Conservation (phyloP, 192 early-diverging fungal genomes). For the Chytriomyces sp. region DNA sequence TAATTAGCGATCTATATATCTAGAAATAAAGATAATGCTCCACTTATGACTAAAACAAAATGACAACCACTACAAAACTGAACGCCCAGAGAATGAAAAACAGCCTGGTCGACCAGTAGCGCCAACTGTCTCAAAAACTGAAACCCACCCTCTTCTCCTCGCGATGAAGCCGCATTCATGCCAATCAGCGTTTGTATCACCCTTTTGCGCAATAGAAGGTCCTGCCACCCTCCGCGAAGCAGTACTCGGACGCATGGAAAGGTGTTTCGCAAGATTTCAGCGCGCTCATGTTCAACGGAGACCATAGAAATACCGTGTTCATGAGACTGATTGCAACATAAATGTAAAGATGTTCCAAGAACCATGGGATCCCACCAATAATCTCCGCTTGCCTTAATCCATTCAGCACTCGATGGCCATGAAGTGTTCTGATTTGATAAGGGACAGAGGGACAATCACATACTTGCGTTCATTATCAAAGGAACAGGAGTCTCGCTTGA, state of each 20-base stretch:
- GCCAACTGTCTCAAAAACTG: neutral
- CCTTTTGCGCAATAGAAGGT: neutral
- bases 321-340: neutral
- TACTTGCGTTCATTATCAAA: neutral
- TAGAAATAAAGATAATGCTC: no score
- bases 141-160: neutral
- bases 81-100: neutral
- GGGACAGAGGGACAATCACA: neutral
- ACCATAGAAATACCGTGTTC: neutral
- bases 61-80: no score
- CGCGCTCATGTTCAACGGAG: neutral
- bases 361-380: slow-evolving; percentile 1
- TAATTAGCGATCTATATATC: no score
- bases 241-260: slow-evolving; percentile 2
- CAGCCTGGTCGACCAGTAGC: neutral
- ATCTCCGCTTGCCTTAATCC: slow-evolving; percentile 2
- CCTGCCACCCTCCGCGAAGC: neutral
- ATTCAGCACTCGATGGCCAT: slow-evolving; percentile 5
- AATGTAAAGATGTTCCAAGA: neutral
- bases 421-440: neutral
- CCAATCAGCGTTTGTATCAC: neutral
- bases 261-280: neutral
- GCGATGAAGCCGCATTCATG: neutral
- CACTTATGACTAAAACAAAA: no score
- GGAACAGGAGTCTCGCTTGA: neutral